Conservation (phyloP, 2,329 filamentous ascomycete species). For the Dryadomyces quercus-mongolicae region DNA sequence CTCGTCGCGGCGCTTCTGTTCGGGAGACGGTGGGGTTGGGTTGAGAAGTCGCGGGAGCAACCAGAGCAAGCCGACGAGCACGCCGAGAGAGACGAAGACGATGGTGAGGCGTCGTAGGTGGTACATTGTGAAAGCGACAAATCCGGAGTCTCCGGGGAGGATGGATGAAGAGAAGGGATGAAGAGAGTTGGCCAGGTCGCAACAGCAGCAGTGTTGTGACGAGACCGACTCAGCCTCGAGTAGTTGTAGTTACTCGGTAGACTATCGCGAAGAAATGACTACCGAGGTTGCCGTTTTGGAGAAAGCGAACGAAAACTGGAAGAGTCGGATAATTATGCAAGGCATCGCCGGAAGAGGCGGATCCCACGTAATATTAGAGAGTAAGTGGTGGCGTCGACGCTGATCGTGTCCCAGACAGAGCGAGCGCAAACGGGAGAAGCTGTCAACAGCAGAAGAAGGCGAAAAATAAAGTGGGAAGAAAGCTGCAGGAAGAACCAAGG, state of each 20-base stretch:
- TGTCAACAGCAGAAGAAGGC: background rate
- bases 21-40: conserved; percentile 48
- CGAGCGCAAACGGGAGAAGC: background rate
- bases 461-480: no score
- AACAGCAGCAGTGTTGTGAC: no score
- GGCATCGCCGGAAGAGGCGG: background rate
- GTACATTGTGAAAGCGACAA: conserved; percentile 24
- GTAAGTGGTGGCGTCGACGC: background rate
- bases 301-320: background rate
- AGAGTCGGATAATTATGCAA: background rate
- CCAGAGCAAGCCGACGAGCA: conserved; percentile 34
- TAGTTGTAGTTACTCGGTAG: background rate
- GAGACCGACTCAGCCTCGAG: no score
- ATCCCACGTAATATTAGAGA: background rate
- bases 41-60: conserved; percentile 44
- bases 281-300: background rate
- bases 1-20: conserved; percentile 49
- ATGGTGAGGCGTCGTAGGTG: conserved; percentile 33
- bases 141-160: background rate
- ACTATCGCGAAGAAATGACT: no score
- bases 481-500: no score
- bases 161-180: background rate
- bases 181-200: background rate
- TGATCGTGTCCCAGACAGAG: background rate
- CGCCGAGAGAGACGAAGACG: conserved; percentile 16